Base-by-base conservation (phyloP, 805 yeast genomes). In the Wickerhamomyces chaumierensis region DNA sequence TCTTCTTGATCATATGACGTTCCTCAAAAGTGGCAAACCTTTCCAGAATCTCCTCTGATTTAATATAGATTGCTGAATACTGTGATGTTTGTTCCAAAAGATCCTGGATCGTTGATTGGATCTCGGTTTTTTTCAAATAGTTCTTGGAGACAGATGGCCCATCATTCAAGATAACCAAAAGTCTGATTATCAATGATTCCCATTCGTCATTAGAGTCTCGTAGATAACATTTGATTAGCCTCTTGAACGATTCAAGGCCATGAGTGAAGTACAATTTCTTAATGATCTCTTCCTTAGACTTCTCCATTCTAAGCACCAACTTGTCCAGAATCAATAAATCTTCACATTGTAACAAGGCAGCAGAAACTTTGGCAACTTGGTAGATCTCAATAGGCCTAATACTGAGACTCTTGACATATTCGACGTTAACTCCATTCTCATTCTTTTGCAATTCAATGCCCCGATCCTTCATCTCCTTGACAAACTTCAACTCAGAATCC, bases 1-100 rank as follows among this genome's bases (percentile, higher is more conserved):
- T 68, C 48, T 88, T 79, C 1, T 94, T 88, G 37, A 90, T 88
- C 34, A 92, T 71, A 53, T 80, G 83, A n/a, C 87, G 88, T 72
- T 84, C 75, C 53, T 81, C 79, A 42, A 84, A 70, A 19, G 63
- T 62, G 34, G 78, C 64, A 96, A 96, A 90, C 40, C 68, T 78
- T 1, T 67, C 63, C 20, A 84, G 49, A 31, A 90, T 58, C 5
- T 56, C 55, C 3, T 56, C 42, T 3, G 80, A 68, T 27, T 68
- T 51, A 55, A 48, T 12, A 34, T 34, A 51, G 31, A 73, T 53
- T 54, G 56, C 38, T 35, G 36, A 28, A 46, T 55, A 39, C 17
- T 42, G 33, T 21, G 25, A 21, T 6, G 61, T 49, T 16, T 45
- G 46, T 6, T 45, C 31, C 3, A 55, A 39, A 16, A 83, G 52